Conservation (phyloP, 2,329 filamentous ascomycete genomes). For the Leptographium radiaticola region DNA sequence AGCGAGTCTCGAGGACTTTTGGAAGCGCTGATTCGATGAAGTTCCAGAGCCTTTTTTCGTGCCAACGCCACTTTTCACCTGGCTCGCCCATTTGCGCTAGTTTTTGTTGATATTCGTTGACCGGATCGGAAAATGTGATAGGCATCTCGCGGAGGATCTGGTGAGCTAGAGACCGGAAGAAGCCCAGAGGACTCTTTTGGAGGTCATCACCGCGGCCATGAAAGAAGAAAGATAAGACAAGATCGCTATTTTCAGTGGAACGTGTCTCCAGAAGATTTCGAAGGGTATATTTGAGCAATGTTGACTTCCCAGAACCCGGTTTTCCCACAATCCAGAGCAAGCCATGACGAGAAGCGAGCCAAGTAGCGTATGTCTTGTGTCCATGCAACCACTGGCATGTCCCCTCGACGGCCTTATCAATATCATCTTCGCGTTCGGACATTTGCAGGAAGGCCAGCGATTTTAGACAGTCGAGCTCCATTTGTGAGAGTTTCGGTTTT, state of each 20-base stretch:
- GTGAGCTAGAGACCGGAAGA: conserved; percentile 21
- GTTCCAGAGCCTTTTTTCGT: background rate
- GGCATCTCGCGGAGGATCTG: conserved; percentile 17
- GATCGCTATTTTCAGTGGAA: background rate
- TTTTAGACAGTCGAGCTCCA: background rate
- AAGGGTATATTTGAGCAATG: conserved; percentile 21
- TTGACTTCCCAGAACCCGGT: conserved; percentile 14
- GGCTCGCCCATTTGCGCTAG: conserved; percentile 2
- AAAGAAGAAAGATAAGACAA: conserved; percentile 23
- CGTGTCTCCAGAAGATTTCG: background rate
- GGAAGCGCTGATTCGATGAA: background rate
- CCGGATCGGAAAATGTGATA: conserved; percentile 9
- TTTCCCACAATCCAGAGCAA: conserved; percentile 27
- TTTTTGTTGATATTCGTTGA: background rate
- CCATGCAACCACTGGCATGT: background rate
- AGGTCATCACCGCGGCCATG: conserved; percentile 19
- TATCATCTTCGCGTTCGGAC: background rate
- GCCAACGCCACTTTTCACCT: background rate
- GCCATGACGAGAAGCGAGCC: background rate
- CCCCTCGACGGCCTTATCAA: background rate
- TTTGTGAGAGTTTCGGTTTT: background rate
- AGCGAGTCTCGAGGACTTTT: background rate
- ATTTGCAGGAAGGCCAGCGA: background rate
- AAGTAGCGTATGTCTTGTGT: background rate
- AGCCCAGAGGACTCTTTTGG: conserved; percentile 19